Conservation (phyloP, 2,329 filamentous ascomycete genomes). For the Lachnellula hyalina region DNA sequence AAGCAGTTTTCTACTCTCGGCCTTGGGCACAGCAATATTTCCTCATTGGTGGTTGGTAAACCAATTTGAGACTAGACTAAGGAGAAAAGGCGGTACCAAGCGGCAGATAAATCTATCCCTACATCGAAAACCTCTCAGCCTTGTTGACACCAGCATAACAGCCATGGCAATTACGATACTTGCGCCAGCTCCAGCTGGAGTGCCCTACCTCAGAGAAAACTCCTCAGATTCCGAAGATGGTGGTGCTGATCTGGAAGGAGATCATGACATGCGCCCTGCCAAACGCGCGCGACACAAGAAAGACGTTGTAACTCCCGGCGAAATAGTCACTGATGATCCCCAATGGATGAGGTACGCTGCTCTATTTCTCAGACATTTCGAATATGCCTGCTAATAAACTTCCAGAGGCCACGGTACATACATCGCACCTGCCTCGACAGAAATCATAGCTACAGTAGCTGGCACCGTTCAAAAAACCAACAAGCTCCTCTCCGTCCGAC, state of each 20-base stretch:
- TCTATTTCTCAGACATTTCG: neutral
- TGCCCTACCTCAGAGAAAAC: conserved; percentile 13
- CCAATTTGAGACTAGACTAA: too few species aligned
- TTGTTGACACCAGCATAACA: conserved; percentile 1
- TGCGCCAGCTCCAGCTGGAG: conserved; percentile 25
- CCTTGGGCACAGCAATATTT: too few species aligned
- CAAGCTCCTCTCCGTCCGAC: conserved; percentile 88
- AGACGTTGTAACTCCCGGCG: conserved; percentile 80
- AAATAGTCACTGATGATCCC: conserved; percentile 81
- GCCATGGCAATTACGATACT: conserved; percentile 33
- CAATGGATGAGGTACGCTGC: conserved; percentile 80
- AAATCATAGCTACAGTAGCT: conserved; percentile 84
- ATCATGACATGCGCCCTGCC: conserved; percentile 39
- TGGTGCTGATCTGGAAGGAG: conserved; percentile 29
- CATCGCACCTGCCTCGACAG: conserved; percentile 52
- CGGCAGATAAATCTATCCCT: too few species aligned
- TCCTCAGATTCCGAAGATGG: conserved; percentile 26
- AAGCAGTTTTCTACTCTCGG: too few species aligned
- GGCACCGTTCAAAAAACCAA: conserved; percentile 91
- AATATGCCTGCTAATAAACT: conserved; percentile 14
- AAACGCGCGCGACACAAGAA: conserved; percentile 36
- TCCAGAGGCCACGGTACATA: conserved; percentile 88
- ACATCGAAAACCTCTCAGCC: neutral
- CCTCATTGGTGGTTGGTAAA: too few species aligned
- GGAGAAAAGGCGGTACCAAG: too few species aligned